A percentile compares a stretch with the other conserved stretches of the same genome.
These are phyloP conservation scores for Gautieria morchelliformis DNA, from an alignment of 768 basidiomycete genomes.

Conservation along the genomic window DNA sequence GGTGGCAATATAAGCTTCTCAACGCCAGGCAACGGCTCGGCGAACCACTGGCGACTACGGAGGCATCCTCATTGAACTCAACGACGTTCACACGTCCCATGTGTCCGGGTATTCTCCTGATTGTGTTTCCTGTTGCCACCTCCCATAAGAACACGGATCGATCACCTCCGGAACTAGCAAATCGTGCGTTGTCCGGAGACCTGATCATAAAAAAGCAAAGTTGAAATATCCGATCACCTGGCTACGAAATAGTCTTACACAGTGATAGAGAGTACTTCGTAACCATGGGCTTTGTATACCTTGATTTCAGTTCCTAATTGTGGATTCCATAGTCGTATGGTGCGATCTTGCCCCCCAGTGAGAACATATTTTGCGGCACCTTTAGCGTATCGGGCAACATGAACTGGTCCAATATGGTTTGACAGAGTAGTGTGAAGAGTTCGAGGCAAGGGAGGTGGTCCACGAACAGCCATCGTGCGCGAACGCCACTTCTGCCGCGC, in stretches of 20 bases:
- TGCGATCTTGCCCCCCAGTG: conserved; percentile 89
- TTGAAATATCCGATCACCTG: not conserved
- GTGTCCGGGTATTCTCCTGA: conserved; percentile 78
- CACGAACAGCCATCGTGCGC: conserved; percentile 2
- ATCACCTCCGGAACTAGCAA: conserved; percentile 92
- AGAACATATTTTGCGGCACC: conserved; percentile 82
- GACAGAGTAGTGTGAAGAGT: conserved; percentile 52
- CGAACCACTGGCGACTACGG: conserved; percentile 80
- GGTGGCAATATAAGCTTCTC: not conserved
- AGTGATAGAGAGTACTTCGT: conserved; percentile 85
- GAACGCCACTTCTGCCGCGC: not conserved
- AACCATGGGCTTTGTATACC: conserved; percentile 82
- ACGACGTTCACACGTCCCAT: conserved; percentile 85
- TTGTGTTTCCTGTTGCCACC: conserved; percentile 78
- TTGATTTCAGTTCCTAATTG: conserved; percentile 83
- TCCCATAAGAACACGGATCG: conserved; percentile 94
- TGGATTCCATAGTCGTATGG: conserved; percentile 88
- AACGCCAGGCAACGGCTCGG: conserved; percentile 1
- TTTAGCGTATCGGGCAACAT: conserved; percentile 86
- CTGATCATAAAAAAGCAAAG: conserved; percentile 27
- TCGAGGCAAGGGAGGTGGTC: conserved; percentile 22
- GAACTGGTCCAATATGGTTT: conserved; percentile 75
- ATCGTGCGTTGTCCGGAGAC: conserved; percentile 87
- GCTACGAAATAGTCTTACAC: conserved; percentile 46
- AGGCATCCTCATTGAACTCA: conserved; percentile 82